Percentiles rank a stretch among this genome's conserved stretches.
phyloP scores from a whole-genome alignment of 2,329 filamentous ascomycete genomes.

The Fusarium dimerum region DNA sequence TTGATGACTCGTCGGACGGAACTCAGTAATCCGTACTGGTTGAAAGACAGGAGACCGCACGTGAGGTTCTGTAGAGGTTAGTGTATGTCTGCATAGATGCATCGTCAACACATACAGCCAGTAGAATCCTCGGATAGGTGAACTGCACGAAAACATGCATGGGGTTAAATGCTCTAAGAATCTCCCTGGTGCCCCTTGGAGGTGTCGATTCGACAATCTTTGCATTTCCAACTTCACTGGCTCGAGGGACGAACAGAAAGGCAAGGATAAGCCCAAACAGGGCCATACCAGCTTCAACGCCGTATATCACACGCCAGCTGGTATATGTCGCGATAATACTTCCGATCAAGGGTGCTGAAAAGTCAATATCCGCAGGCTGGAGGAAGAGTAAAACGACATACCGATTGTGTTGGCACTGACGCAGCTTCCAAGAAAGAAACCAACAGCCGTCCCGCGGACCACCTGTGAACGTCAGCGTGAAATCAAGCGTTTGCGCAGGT shows the following conservation, averaged over 20 bases:
- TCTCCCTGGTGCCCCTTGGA: slow-evolving; percentile 12
- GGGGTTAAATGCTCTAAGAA: slow-evolving; percentile 25
- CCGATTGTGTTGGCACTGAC: slow-evolving; percentile 28
- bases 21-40: slow-evolving; percentile 56
- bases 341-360: slow-evolving; percentile 23
- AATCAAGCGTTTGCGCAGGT: no score
- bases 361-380: not conserved
- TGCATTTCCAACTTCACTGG: slow-evolving; percentile 24
- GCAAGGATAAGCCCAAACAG: slow-evolving; percentile 25
- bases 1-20: slow-evolving; percentile 68
- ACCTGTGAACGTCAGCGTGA: slow-evolving; percentile 10
- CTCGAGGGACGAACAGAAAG: slow-evolving; percentile 25
- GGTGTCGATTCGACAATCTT: slow-evolving; percentile 12
- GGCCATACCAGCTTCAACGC: slow-evolving; percentile 28
- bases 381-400: not conserved
- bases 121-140: slow-evolving; percentile 21
- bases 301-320: slow-evolving; percentile 31
- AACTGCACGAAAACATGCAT: slow-evolving; percentile 30
- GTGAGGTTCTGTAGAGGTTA: slow-evolving; percentile 21
- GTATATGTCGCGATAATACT: slow-evolving; percentile 30
- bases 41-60: slow-evolving; percentile 27
- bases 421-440: slow-evolving; percentile 28
- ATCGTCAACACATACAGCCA: slow-evolving; percentile 15
- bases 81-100: rapidly evolving
- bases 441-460: slow-evolving; percentile 26